phyloP scores from a whole-genome alignment of 2,329 filamentous ascomycete species.

The Pyricularia sp. region DNA sequence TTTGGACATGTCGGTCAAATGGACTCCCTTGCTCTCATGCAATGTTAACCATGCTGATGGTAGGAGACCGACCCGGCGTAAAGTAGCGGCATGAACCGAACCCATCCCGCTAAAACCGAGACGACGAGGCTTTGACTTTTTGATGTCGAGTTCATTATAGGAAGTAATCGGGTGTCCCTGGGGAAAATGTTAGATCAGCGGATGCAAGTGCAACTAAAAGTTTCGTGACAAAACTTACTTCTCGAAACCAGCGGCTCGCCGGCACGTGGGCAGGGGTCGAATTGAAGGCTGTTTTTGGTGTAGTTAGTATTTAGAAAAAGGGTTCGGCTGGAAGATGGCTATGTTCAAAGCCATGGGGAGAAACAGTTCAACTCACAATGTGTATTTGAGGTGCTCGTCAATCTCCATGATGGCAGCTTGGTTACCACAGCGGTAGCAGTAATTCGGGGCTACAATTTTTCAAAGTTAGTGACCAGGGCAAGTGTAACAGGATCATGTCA shows the following conservation, averaged over 20 bases:
- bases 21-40: not conserved
- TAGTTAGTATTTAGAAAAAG: not conserved
- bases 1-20: not conserved
- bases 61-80: not conserved
- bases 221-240: conserved; percentile 38
- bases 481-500: not conserved
- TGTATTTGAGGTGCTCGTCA: conserved; percentile 98
- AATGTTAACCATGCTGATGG: not conserved
- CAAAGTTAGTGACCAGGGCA: conserved; percentile 15
- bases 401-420: conserved; percentile 99
- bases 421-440: conserved; percentile 98
- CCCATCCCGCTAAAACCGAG: not conserved
- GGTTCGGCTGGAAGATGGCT: not conserved
- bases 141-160: conserved; percentile 47
- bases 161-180: conserved; percentile 94
- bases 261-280: conserved; percentile 93
- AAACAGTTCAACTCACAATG: conserved; percentile 62
- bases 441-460: conserved; percentile 61
- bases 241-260: conserved; percentile 98
- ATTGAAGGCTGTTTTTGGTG: conserved; percentile 68
- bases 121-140: not conserved
- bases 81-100: not conserved
- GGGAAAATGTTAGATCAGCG: conserved; percentile 7
- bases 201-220: not conserved
- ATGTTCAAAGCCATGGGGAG: not conserved